Percentiles rank a stretch among this genome's conserved stretches.
Conservation (phyloP, 2,329 filamentous ascomycete genomes). For the Endothia cerciana region DNA sequence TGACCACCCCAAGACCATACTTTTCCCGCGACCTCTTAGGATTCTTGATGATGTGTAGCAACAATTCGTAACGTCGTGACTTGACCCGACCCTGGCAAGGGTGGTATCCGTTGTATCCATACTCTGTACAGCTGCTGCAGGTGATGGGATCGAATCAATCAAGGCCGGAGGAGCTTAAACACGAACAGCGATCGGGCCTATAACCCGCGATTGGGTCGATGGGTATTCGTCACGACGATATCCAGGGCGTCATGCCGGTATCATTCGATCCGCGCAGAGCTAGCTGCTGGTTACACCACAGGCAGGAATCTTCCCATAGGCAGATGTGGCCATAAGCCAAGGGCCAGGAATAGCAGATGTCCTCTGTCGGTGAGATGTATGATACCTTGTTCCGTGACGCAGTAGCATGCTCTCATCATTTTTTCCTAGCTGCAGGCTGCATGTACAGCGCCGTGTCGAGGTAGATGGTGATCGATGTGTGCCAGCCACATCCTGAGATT, state of each 20-base stretch:
- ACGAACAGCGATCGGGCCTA: not conserved
- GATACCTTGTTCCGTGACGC: not conserved
- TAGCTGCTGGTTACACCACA: not conserved
- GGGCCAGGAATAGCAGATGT: not conserved
- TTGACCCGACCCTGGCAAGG: not conserved
- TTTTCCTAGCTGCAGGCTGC: not conserved
- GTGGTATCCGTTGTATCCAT: not conserved
- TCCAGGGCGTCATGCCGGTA: not conserved
- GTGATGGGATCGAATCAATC: not conserved
- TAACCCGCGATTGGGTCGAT: not conserved
- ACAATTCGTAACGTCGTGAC: not conserved
- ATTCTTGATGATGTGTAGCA: not conserved
- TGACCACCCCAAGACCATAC: not conserved
- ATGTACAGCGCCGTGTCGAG: not conserved
- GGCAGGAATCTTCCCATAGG: not conserved
- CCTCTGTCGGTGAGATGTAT: not conserved
- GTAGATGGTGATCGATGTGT: not conserved
- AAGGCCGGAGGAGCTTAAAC: not conserved
- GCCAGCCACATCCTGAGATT: no score
- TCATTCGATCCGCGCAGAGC: not conserved
- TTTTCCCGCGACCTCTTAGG: not conserved
- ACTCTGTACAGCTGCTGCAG: not conserved
- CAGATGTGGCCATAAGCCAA: not conserved
- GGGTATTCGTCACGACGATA: not conserved
- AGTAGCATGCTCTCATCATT: not conserved